These are phyloP conservation scores for Selenicereus undatus DNA, from an alignment of 148 eudicot genomes.

Conservation along the genomic window DNA sequence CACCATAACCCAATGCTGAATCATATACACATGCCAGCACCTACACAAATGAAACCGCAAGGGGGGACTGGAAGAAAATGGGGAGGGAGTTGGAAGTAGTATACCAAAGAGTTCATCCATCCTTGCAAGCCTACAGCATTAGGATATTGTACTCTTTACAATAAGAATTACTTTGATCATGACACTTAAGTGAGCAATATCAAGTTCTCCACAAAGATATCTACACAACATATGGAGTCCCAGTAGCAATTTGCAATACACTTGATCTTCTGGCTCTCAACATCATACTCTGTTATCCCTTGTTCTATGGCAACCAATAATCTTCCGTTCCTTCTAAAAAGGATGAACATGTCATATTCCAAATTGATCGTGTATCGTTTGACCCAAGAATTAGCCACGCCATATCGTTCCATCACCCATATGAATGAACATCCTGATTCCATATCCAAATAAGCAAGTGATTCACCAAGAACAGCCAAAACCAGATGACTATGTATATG, in stretches of 20 bases:
- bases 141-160: not conserved
- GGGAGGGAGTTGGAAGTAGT: not conserved
- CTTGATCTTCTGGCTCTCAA: not conserved
- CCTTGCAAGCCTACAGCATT: not conserved
- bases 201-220: not conserved
- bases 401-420: conserved; percentile 7
- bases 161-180: no score
- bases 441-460: not conserved
- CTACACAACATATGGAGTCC: not conserved
- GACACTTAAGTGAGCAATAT: not conserved
- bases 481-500: no score
- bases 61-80: not conserved
- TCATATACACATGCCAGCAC: no score
- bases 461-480: not conserved
- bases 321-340: not conserved
- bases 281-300: not conserved
- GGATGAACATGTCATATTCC: not conserved
- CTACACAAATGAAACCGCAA: no score
- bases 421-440: not conserved
- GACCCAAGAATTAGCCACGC: not conserved
- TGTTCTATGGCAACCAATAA: not conserved
- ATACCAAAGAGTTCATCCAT: not conserved
- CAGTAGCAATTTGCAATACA: not conserved
- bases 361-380: not conserved
- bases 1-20: no score